Evolutionary conservation across 1,139 yeast species (phyloP).

Genomic region (Yamadazyma trypodendri): DNA sequence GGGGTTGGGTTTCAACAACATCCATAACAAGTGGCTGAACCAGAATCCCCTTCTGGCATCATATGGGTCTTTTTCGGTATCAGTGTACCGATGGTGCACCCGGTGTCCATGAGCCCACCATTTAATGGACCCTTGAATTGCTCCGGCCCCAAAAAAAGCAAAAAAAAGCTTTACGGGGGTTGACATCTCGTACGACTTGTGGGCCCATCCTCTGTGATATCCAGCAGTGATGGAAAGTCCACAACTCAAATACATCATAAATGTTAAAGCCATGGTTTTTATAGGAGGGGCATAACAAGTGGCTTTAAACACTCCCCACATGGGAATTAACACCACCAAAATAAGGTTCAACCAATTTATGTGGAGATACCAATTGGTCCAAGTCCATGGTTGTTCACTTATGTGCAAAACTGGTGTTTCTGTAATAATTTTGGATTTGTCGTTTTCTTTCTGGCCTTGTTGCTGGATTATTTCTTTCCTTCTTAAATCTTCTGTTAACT

Average conservation of each 20-base stretch:
- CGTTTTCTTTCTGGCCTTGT: constrained; percentile 42
- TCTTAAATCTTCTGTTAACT: constrained; percentile 50
- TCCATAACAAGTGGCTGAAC: constrained; percentile 98
- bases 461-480: neutral
- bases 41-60: constrained; percentile 95
- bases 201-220: constrained; percentile 72
- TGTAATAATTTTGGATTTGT: too few species aligned
- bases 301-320: constrained; percentile 56
- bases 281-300: constrained; percentile 49
- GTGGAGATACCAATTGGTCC: constrained; percentile 78
- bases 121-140: constrained; percentile 94
- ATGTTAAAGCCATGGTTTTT: constrained; percentile 60
- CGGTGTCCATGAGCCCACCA: constrained; percentile 99
- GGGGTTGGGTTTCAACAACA: constrained; percentile 91
- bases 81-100: constrained; percentile 96
- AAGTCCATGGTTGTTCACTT: constrained; percentile 88
- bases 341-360: constrained; percentile 88
- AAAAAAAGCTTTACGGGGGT: constrained; percentile 67
- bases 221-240: constrained; percentile 93
- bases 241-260: constrained; percentile 62
- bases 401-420: constrained; percentile 57
- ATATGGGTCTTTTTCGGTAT: constrained; percentile 94
- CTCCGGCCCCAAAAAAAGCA: constrained; percentile 89
- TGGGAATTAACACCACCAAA: constrained; percentile 72
- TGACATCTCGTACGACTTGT: constrained; percentile 78